Percentiles rank a stretch among this genome's conserved stretches.
Conservation (phyloP, 2,329 filamentous ascomycete species). For the Bertia moriformis region DNA sequence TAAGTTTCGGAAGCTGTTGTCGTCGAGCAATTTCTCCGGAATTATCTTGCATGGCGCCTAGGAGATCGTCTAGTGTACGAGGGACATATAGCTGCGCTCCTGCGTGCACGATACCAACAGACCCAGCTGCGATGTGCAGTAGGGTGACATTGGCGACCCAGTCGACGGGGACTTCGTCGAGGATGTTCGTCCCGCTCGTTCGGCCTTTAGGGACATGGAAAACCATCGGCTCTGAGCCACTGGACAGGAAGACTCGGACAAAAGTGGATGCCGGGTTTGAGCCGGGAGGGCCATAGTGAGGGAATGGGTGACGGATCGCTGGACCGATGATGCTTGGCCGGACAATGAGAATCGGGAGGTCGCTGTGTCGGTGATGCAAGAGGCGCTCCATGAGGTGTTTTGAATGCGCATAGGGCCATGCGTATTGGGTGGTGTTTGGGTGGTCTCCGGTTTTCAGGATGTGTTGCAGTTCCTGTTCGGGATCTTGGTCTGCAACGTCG, state of each 20-base stretch:
- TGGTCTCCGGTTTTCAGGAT: background rate
- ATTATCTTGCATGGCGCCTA: background rate
- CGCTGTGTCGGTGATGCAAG: background rate
- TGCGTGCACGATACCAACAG: background rate
- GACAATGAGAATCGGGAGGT: background rate
- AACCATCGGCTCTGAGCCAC: background rate
- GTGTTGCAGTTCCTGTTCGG: background rate
- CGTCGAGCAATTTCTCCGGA: background rate
- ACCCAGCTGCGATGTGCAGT: background rate
- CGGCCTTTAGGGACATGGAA: background rate
- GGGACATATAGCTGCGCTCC: background rate
- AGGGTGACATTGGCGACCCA: background rate
- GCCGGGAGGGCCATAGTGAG: background rate
- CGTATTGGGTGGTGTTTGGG: background rate
- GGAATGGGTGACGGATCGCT: background rate
- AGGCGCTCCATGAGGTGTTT: background rate
- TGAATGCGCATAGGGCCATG: background rate
- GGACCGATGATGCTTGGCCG: background rate
- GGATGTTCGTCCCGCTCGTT: background rate
- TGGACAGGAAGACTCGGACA: background rate
- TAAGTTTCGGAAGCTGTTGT: background rate
- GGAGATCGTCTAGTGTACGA: background rate
- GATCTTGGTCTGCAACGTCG: background rate
- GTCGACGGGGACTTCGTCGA: conserved; percentile 1
- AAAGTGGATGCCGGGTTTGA: background rate